Evolutionary conservation across 768 basidiomycete genomes (phyloP), one percentile per base, ranked within the genome.

Genomic region (Boletus tomentosulus): DNA sequence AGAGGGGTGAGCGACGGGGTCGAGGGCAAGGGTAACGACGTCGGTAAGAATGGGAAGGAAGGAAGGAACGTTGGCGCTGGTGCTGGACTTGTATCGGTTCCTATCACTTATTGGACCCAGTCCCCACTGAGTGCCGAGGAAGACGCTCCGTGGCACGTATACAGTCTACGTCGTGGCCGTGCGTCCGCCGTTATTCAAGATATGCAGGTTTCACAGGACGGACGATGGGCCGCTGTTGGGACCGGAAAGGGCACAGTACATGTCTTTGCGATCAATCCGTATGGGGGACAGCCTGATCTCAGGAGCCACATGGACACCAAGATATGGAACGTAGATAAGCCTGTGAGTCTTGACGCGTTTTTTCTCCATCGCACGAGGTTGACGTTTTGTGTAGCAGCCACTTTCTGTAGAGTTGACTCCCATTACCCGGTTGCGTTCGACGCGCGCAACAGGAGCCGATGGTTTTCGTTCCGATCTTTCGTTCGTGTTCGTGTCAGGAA

Each of bases 221-320:
- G 84, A 13, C 68, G 84, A 34, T 92, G 87, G 86, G 67, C 83
- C 16, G 89, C 82, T 3, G 68, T 90, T 34, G 80, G 77, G n/a
- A 89, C 85, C 37, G 62, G 73, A 63, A 83, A 83, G 59, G 67
- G 82, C 53, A 87, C 82, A 0, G 69, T 85, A 22, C 89, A 92
- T 69, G 71, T 92, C 0, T 92, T 90, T 63, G 81, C 85, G 9
- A 74, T 85, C 8, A 87, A 91, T 65, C 89, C 88, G 4, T 85
- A 85, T 54, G 91, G 89, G 1, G 87, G 91, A 4, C 74, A 74
- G 31, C 74, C 85, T 2, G 84, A 90, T 70, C 69, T 80, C 31
- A 66, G 67, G 34, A 85, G 86, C 47, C 84, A 88, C 69, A 59
- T 85, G 50, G 76, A 79, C 35, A 81, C 79, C 6, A 72, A 72